Evolutionary conservation across 2,329 filamentous ascomycete species (phyloP).

Genomic region (Arthroderma sp.): DNA sequence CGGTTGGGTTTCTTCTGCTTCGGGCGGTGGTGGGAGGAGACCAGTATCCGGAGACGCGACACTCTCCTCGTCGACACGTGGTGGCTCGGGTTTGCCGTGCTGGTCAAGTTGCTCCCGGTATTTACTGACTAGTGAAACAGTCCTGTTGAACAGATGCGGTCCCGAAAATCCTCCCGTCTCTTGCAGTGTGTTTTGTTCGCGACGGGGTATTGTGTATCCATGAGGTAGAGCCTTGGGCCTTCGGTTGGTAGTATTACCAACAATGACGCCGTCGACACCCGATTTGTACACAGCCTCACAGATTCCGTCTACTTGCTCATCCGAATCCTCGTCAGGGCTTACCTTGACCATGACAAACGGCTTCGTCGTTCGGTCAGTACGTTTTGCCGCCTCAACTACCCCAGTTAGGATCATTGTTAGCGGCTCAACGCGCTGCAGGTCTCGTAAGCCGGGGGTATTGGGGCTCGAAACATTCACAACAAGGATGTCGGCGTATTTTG

Average conservation of each 20-base stretch:
- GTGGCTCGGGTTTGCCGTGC: slow-evolving; percentile 19
- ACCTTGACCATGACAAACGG: slow-evolving; percentile 96
- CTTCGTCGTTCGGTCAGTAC: slow-evolving; percentile 55
- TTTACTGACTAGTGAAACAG: slow-evolving; percentile 60
- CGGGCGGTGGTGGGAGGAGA: slow-evolving; percentile 12
- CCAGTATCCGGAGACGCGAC: slow-evolving; percentile 9
- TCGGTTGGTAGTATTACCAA: slow-evolving; percentile 90
- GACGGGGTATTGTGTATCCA: slow-evolving; percentile 49
- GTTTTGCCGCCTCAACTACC: slow-evolving; percentile 65
- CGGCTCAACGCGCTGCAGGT: slow-evolving; percentile 72
- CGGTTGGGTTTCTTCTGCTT: slow-evolving; percentile 11
- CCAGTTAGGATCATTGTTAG: slow-evolving; percentile 67
- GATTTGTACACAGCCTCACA: slow-evolving; percentile 70
- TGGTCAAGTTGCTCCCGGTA: slow-evolving; percentile 60
- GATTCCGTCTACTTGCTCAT: slow-evolving; percentile 74
- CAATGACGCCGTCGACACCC: slow-evolving; percentile 88
- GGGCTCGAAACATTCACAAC: slow-evolving; percentile 96
- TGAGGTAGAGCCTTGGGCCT: slow-evolving; percentile 57
- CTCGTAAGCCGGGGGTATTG: slow-evolving; percentile 83
- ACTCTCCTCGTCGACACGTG: slow-evolving; percentile 12
- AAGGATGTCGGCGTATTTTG: slow-evolving; percentile 83
- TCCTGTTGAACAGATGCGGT: slow-evolving; percentile 73
- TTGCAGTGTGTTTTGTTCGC: slow-evolving; percentile 54
- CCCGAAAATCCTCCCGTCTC: slow-evolving; percentile 86
- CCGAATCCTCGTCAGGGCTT: slow-evolving; percentile 82